These are phyloP conservation scores for Microdochium bolleyi DNA, from an alignment of 2,329 filamentous ascomycete genomes.

Conservation along the genomic window DNA sequence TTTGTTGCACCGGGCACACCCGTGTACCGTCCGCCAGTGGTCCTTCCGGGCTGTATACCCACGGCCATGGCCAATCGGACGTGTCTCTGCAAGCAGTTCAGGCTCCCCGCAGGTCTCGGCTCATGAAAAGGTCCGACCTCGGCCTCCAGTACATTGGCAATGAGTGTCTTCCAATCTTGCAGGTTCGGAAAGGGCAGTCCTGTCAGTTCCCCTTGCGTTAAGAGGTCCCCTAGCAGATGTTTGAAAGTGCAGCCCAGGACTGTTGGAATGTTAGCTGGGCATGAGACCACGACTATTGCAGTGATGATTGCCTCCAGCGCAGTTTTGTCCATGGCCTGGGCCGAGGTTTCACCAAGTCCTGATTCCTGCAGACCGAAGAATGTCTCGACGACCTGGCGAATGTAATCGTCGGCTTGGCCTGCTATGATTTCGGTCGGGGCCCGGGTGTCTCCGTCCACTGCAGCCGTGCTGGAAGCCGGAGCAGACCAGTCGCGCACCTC, in stretches of 20 bases:
- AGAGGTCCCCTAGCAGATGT: too few species aligned
- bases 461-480: background rate
- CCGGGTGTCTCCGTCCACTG: background rate
- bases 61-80: background rate
- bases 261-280: background rate
- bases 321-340: background rate
- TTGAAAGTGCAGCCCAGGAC: background rate
- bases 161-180: too few species aligned
- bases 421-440: background rate
- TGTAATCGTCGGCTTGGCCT: background rate
- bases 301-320: background rate
- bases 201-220: too few species aligned
- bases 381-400: background rate
- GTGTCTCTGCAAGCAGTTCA: too few species aligned
- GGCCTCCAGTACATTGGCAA: too few species aligned
- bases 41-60: background rate
- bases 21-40: background rate
- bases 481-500: background rate
- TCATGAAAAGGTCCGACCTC: too few species aligned
- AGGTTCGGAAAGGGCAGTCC: too few species aligned
- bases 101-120: too few species aligned
- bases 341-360: background rate
- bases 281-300: background rate
- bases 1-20: background rate
- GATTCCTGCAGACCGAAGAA: background rate